Evolutionary conservation across 768 basidiomycete genomes (phyloP), one percentile per base, ranked within the genome.

Genomic region (Tephrocybe sp.): DNA sequence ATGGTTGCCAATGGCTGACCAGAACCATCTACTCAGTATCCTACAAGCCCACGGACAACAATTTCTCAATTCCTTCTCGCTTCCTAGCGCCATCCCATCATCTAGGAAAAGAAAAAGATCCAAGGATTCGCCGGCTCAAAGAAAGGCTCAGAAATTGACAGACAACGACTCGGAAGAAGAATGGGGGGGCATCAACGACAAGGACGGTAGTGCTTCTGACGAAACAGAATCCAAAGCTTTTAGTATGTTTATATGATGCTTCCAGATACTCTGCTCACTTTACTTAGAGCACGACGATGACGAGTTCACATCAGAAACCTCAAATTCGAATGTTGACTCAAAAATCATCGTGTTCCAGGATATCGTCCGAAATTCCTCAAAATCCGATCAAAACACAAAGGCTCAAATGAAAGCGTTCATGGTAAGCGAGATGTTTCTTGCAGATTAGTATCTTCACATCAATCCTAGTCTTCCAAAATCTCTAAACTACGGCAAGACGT

Each of bases 401-500:
- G 66, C 71, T 3, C 75, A 78, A 38, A 77, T 70, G 65, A 89
- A 79, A 60, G 75, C 84, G 0, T 92, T 92, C 62, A 91, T 92
- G 89, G 90, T 89, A 60, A 48, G 71, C 61, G 38, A 21, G 19
- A 27, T 31, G 44, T 6, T 18, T 5, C 34, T 31, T 21, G n/a
- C 34, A 49, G 18, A 5, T n/a, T 18, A 50, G 15, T 32, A 55
- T 44, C 34, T 39, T 51, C 91, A 21, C 27, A 22, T 12, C 22
- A 11, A 16, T 49, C n/a, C n/a, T n/a, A 56, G 90, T 93, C 90
- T 3, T 89, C 91, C 19, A 92, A 86, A 69, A 78, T 89, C 19
- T 75, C 79, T 16, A 85, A 82, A 58, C 51, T 91, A 24, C 75
- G 73, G 21, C 60, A 72, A 49, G 71, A 75, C 26, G 45, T 57